A percentile compares a stretch with the other conserved stretches of the same genome.
Conservation (phyloP, 192 early-diverging fungal species). For the Pilaira anomala region DNA sequence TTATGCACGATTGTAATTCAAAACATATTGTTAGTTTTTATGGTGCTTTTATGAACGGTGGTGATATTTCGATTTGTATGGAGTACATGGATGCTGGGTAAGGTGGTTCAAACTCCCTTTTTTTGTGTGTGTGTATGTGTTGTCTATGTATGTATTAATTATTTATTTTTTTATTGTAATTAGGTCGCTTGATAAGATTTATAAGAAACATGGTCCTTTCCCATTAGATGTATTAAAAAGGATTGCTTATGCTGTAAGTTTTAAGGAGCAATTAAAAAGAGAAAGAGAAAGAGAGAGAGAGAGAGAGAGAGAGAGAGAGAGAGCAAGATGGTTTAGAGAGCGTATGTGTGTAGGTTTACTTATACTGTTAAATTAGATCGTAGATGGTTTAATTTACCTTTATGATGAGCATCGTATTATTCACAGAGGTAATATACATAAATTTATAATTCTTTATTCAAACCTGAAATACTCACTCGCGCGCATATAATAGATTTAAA, state of each 20-base stretch:
- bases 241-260: slow-evolving; percentile 75
- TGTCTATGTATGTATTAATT: not conserved
- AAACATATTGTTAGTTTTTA: slow-evolving; percentile 96
- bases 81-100: slow-evolving; percentile 95
- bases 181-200: slow-evolving; percentile 87
- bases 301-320: too few relatives aligned
- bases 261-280: too few relatives aligned
- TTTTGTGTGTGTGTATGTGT: not conserved
- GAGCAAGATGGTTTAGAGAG: too few relatives aligned
- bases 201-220: slow-evolving; percentile 87
- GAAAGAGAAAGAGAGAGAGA: too few relatives aligned
- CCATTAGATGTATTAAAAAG: slow-evolving; percentile 83
- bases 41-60: slow-evolving; percentile 84
- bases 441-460: not conserved
- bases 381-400: slow-evolving; percentile 71
- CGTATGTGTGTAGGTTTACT: too few relatives aligned
- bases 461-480: not conserved
- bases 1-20: slow-evolving; percentile 93
- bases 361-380: slow-evolving; percentile 36
- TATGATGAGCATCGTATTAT: slow-evolving; percentile 23
- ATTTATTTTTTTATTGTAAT: too few relatives aligned
- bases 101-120: not conserved
- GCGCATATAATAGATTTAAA: slow-evolving; percentile 62
- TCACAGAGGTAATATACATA: slow-evolving; percentile 70
- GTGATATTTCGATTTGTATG: slow-evolving; percentile 92